Evolutionary conservation across 2,329 filamentous ascomycete species (phyloP).

Genomic region (Fusarium robinianum): DNA sequence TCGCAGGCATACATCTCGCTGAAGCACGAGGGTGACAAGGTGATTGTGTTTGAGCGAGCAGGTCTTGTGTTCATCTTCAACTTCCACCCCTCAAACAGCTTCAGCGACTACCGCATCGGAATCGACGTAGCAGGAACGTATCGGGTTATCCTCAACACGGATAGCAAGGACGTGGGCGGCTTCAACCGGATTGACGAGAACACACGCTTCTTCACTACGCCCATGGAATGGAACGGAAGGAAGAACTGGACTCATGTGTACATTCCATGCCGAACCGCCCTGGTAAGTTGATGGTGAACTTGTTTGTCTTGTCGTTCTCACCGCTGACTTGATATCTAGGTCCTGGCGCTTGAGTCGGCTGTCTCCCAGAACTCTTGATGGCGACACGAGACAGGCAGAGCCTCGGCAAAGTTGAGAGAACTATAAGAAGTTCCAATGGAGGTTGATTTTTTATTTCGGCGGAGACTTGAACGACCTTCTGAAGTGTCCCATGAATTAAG

Average conservation of each 20-base stretch:
- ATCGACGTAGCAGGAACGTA: conserved; percentile 86
- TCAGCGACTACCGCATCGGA: conserved; percentile 89
- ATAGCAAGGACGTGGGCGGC: conserved; percentile 77
- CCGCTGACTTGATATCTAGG: conserved; percentile 43
- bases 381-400: background rate
- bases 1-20: conserved; percentile 89
- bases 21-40: conserved; percentile 92
- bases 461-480: conserved; percentile 1
- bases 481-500: conserved; percentile 3
- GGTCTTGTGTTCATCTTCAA: conserved; percentile 95
- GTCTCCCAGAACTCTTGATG: conserved; percentile 28
- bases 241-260: conserved; percentile 94
- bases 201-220: conserved; percentile 91
- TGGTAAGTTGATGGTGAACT: conserved; percentile 60
- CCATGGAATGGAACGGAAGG: conserved; percentile 86
- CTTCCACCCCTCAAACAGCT: conserved; percentile 85
- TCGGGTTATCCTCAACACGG: conserved; percentile 80
- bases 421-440: background rate
- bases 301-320: background rate
- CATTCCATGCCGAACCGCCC: conserved; percentile 78
- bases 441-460: conserved; percentile 4
- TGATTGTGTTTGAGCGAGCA: conserved; percentile 92
- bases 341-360: conserved; percentile 54
- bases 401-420: no score
- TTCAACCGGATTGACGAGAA: conserved; percentile 74